Percentiles rank a stretch among this genome's conserved stretches.
phyloP scores from a whole-genome alignment of 2,329 filamentous ascomycete species.

The Cercospora sesami region DNA sequence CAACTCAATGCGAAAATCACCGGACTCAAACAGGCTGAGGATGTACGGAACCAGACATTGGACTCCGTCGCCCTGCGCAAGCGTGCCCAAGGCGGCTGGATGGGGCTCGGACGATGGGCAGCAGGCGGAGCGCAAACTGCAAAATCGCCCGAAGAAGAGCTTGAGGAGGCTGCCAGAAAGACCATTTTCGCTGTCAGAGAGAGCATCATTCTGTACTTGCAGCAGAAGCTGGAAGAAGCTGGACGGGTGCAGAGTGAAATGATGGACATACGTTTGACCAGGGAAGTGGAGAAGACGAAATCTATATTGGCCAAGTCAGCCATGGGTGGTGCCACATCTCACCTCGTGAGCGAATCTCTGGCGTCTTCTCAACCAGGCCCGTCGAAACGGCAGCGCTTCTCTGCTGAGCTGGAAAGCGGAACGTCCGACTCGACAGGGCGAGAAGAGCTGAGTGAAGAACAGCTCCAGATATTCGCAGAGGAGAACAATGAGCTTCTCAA shows the following conservation, averaged over 20 bases:
- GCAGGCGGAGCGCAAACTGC: constrained; percentile 53
- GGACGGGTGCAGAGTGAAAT: constrained; percentile 79
- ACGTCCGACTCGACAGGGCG: constrained; percentile 7
- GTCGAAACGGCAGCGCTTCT: constrained; percentile 10
- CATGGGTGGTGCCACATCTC: constrained; percentile 21
- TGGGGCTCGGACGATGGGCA: constrained; percentile 69
- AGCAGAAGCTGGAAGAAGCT: constrained; percentile 72
- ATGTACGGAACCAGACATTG: constrained; percentile 75
- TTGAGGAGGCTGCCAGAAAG: constrained; percentile 69
- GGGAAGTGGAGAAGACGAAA: constrained; percentile 86
- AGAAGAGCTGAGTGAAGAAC: constrained; percentile 69
- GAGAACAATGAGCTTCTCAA: constrained; percentile 91
- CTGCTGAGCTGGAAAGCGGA: constrained; percentile 11
- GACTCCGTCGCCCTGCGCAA: constrained; percentile 70
- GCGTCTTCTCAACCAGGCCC: constrained; percentile 7
- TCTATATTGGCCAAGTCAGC: constrained; percentile 71
- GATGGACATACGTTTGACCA: constrained; percentile 84
- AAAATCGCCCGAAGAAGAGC: constrained; percentile 66
- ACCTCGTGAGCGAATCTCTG: constrained; percentile 10
- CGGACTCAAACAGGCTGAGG: constrained; percentile 76
- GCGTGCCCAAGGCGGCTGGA: constrained; percentile 61
- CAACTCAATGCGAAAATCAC: constrained; percentile 81
- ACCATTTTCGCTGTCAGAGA: constrained; percentile 72
- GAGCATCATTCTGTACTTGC: constrained; percentile 78
- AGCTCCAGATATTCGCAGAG: constrained; percentile 88